Evolutionary conservation across 2,329 filamentous ascomycete genomes (phyloP), one percentile per base, ranked within the genome.

Genomic region (Claviceps citrina): DNA sequence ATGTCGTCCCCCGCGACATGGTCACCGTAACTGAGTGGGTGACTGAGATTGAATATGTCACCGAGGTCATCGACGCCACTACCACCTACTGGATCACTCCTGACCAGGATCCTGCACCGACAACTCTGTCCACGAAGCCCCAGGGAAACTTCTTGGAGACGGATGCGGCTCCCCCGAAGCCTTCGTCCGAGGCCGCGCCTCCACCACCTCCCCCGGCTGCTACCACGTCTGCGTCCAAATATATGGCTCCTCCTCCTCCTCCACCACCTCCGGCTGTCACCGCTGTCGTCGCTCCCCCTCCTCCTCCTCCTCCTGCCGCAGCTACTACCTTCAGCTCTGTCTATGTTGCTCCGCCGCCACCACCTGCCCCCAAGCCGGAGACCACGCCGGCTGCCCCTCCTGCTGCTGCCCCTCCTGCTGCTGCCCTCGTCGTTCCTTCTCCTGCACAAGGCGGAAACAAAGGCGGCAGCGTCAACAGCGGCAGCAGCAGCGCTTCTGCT

Each of bases 11-110:
- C 46, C 58, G 59, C 38, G 63, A 54, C 16, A 43, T 70, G 12
- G 62, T 69, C 47, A 70, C 66, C 31, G 62, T 66, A 49, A 63
- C 63, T 39, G 65, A 65, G 50, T 71, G 66, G 61, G 67, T 71
- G 48, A 70, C 65, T 6, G 63, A 68, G 48, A 64, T 62, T 3
- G 65, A 52, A 46, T 58, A 54, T 36, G 60, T 74, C 44, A 66
- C 68, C 43, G 55, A 67, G 57, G 42, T 62, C 38, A 53, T 73
- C 40, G 70, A 72, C 48, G 58, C 61, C 27, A 65, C 60, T 46
- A 61, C 64, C 49, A 74, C 70, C 40, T 45, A 63, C 52, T 64
- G 57, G 49, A 49, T 71, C 52, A 55, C 53, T 19, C 60, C 63
- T 10, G 52, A 53, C 40, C 46, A 52, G 42, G 48, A 54, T 39